Percentiles rank a stretch among this genome's conserved stretches.
These are phyloP conservation scores for Orychophragmus violaceus DNA, from an alignment of 345 rosid species.

Conservation along the genomic window DNA sequence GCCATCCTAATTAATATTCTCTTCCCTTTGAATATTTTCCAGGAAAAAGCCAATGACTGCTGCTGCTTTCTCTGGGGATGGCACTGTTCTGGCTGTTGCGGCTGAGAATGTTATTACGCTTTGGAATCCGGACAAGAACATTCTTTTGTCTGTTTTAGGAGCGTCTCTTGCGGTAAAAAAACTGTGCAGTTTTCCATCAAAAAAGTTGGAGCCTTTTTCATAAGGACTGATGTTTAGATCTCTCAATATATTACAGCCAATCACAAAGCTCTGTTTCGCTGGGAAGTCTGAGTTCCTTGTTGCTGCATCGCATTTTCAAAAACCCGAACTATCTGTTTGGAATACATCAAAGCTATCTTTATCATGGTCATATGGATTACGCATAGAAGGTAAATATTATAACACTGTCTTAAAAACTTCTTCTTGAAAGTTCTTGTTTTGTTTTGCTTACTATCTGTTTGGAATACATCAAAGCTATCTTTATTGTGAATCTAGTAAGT, in stretches of 20 bases:
- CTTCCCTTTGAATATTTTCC: slow-evolving; percentile 6
- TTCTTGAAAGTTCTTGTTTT: not conserved
- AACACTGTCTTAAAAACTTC: not conserved
- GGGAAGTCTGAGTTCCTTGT: slow-evolving; percentile 77
- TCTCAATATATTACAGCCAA: slow-evolving; percentile 24
- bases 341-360: slow-evolving; percentile 55
- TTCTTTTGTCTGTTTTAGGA: slow-evolving; percentile 78
- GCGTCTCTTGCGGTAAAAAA: slow-evolving; percentile 46
- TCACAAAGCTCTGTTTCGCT: slow-evolving; percentile 55
- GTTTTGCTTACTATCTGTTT: slow-evolving; percentile 2
- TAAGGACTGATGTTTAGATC: not conserved
- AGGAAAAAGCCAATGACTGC: slow-evolving; percentile 91
- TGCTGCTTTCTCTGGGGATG: slow-evolving; percentile 90
- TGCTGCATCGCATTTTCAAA: slow-evolving; percentile 55
- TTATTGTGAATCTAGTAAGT: no score
- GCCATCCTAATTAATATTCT: not conserved
- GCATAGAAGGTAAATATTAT: slow-evolving; percentile 57
- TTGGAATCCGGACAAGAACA: slow-evolving; percentile 80
- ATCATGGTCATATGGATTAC: slow-evolving; percentile 79
- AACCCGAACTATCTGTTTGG: slow-evolving; percentile 76
- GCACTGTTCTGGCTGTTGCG: slow-evolving; percentile 94
- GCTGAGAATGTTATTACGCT: slow-evolving; percentile 84
- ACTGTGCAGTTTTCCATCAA: not conserved
- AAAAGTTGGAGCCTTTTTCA: not conserved
- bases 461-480: no score